These are phyloP conservation scores for Leccinum broughii DNA, from an alignment of 768 basidiomycete species.

Conservation along the genomic window DNA sequence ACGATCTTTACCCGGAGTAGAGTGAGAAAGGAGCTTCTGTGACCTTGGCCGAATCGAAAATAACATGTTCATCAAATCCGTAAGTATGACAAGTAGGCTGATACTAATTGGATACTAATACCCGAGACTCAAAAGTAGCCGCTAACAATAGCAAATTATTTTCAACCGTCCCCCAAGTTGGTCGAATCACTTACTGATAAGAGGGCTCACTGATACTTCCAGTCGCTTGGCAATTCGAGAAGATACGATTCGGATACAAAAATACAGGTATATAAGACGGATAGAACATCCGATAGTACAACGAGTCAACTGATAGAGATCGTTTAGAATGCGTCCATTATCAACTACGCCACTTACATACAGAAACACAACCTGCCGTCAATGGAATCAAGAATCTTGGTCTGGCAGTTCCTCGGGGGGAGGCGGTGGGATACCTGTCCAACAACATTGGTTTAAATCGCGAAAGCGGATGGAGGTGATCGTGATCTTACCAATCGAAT, in stretches of 20 bases:
- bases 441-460: neutral
- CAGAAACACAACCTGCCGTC: neutral
- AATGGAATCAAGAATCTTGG: neutral
- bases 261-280: neutral
- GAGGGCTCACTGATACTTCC: neutral
- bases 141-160: too few relatives aligned
- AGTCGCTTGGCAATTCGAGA: neutral
- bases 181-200: too few relatives aligned
- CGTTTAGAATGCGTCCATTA: neutral
- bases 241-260: neutral
- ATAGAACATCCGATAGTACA: neutral
- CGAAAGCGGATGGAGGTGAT: neutral
- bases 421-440: slow-evolving; percentile 2
- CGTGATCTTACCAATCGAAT: slow-evolving; percentile 22
- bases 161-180: too few relatives aligned
- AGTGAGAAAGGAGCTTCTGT: neutral
- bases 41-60: neutral
- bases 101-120: too few relatives aligned
- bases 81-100: too few relatives aligned
- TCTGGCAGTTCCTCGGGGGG: slow-evolving; percentile 1
- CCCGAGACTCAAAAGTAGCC: too few relatives aligned
- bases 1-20: too few relatives aligned
- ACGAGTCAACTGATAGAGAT: neutral
- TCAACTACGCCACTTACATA: neutral
- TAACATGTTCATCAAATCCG: neutral